Base-by-base conservation (phyloP, 1,284 basidiomycete species). In the Vanrija sp. region DNA sequence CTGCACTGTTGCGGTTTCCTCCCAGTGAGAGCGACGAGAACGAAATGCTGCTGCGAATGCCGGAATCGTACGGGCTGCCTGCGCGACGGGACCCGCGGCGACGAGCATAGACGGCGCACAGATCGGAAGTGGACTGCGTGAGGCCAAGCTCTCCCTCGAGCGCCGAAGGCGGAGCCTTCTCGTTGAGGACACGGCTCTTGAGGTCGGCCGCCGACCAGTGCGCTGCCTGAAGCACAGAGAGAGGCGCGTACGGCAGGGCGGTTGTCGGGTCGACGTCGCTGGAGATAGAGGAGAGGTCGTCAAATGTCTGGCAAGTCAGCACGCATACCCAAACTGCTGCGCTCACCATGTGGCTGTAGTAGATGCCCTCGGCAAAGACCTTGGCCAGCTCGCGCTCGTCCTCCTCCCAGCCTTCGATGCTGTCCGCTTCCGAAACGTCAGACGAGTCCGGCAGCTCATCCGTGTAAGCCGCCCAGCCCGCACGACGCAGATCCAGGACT, bases 331-430 rank as follows among this genome's bases (percentile, higher is more conserved):
- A 6, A 2, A 5, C 3, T 10, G 5, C 19, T n/a, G 3, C 14
- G 76, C 83, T 53, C 63, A 89, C 89, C 88, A 95, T 89, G 71
- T 93, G 91, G 12, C 83, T 80, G 72, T 95, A 96, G 75, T 92
- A 89, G 26, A 96, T 90, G 5, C 88, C 89, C 26, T 83, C 78
- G 34, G 81, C 76, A 70, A 97, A 95, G 65, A 95, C 81, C 54
- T 78, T 80, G n/a, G 76, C 78, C 80, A 88, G 53, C 57, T 75
- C 67, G n/a, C 50, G 61, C 54, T 72, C 71, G 34, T 76, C 72
- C 46, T 74, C 72, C n/a, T 74, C 73, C 65, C 71, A 72, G 46
- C 63, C 67, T 9, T 71, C 68, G 52, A 63, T 62, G 23, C 42
- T 49, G 28, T 51, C 47, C 45, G 55, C 46, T 38, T 47, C 51